phyloP scores from a whole-genome alignment of 441 rosid species.

The Melastoma candidum region DNA sequence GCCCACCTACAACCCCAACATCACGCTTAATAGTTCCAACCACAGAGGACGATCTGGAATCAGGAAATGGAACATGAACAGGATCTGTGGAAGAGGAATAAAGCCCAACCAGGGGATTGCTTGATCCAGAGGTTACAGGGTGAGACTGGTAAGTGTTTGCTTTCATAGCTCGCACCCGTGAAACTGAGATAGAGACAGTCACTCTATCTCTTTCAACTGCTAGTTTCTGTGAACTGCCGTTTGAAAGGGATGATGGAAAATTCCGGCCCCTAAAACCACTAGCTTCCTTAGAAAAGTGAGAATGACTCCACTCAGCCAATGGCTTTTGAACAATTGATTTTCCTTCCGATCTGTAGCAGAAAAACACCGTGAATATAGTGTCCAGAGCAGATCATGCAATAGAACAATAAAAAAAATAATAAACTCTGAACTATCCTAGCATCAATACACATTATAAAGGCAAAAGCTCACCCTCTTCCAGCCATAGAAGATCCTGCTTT shows the following conservation, averaged over 20 bases:
- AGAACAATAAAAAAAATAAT: too few relatives aligned
- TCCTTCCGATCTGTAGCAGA: slow-evolving; percentile 33
- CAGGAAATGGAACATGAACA: slow-evolving; percentile 95
- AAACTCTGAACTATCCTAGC: too few relatives aligned
- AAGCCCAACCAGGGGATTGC: slow-evolving; percentile 66
- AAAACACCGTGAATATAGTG: background rate
- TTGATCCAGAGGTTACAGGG: slow-evolving; percentile 32
- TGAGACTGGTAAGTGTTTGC: slow-evolving; percentile 27
- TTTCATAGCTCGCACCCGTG: slow-evolving; percentile 32
- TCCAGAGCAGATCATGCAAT: too few relatives aligned
- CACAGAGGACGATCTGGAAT: slow-evolving; percentile 58
- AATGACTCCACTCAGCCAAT: slow-evolving; percentile 23
- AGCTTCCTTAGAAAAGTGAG: slow-evolving; percentile 29
- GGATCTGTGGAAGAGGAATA: slow-evolving; percentile 89
- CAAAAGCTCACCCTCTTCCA: slow-evolving; percentile 39
- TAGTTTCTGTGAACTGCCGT: slow-evolving; percentile 29
- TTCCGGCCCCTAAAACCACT: slow-evolving; percentile 29
- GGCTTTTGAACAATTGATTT: slow-evolving; percentile 24
- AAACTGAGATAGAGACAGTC: slow-evolving; percentile 17
- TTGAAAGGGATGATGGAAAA: slow-evolving; percentile 23
- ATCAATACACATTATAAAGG: background rate
- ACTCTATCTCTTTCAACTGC: slow-evolving; percentile 30
- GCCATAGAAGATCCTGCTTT: slow-evolving; percentile 20
- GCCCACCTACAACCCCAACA: slow-evolving; percentile 74
- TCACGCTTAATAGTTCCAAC: slow-evolving; percentile 93